Conservation (phyloP, 1,284 basidiomycete genomes). For the Afroboletus lepidellus region DNA sequence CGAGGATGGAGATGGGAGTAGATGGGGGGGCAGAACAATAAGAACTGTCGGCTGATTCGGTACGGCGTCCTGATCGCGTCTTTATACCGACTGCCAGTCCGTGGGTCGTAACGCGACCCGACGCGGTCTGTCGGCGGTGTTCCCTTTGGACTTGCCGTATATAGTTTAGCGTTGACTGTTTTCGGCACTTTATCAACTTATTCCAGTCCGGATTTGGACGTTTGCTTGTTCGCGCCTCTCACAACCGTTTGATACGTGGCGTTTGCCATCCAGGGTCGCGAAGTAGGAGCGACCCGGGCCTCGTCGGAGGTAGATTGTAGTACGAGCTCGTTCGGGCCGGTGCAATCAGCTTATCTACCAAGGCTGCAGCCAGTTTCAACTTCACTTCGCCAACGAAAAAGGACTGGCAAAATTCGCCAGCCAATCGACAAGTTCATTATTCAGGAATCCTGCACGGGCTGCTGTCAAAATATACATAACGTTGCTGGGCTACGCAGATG, state of each 20-base stretch:
- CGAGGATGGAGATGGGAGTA: background rate
- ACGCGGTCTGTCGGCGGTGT: background rate
- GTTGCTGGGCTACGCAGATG: too few relatives aligned
- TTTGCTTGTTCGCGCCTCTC: constrained; percentile 30
- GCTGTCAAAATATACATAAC: too few relatives aligned
- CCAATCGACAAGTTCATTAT: too few relatives aligned
- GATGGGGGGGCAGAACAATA: constrained; percentile 31
- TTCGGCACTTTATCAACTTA: constrained; percentile 23
- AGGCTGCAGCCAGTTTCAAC: too few relatives aligned
- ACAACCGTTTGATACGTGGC: background rate
- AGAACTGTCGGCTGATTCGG: constrained; percentile 26
- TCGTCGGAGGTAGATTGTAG: too few relatives aligned
- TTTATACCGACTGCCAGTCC: constrained; percentile 25
- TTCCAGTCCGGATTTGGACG: constrained; percentile 29
- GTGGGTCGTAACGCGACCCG: too few relatives aligned
- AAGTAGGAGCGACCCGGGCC: too few relatives aligned
- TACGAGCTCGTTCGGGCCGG: too few relatives aligned
- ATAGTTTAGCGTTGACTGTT: constrained; percentile 20
- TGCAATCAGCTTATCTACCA: too few relatives aligned
- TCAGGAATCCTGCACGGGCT: too few relatives aligned
- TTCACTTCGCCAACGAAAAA: too few relatives aligned
- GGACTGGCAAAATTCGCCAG: too few relatives aligned
- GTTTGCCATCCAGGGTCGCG: background rate
- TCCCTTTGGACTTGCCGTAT: constrained; percentile 30
- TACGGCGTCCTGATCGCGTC: background rate